A percentile compares a stretch with the other conserved stretches of the same genome.
Conservation (phyloP, 441 rosid species). For the Rhodomyrtus psidioides region DNA sequence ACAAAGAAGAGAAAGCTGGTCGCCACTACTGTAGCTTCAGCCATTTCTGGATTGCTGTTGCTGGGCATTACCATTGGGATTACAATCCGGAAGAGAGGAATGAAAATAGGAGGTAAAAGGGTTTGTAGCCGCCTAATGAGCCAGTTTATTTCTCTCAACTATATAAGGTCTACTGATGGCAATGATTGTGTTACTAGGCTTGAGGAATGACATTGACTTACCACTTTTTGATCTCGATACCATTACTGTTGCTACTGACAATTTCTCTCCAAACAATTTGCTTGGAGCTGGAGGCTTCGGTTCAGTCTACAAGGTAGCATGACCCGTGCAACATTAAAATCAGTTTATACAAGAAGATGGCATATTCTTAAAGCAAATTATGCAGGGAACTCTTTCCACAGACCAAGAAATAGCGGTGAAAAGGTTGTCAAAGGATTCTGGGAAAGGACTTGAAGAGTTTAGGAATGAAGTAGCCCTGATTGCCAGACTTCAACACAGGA, state of each 20-base stretch:
- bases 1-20: background rate
- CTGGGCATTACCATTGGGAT: background rate
- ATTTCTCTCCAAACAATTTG: conserved; percentile 12
- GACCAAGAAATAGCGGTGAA: conserved; percentile 42
- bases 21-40: background rate
- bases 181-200: background rate
- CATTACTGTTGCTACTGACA: conserved; percentile 13
- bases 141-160: background rate
- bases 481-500: conserved; percentile 40
- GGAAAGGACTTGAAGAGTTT: conserved; percentile 37
- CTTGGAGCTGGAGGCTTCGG: conserved; percentile 35
- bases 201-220: conserved; percentile 9
- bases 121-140: background rate
- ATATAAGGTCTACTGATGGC: background rate
- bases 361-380: too few relatives aligned
- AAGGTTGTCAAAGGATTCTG: conserved; percentile 32
- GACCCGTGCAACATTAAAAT: background rate
- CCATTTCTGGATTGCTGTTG: background rate
- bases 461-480: conserved; percentile 18
- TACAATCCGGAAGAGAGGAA: background rate
- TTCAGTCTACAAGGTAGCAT: conserved; percentile 25
- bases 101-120: background rate
- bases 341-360: background rate
- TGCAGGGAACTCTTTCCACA: conserved; percentile 11
- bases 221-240: conserved; percentile 14